A percentile compares a stretch with the other conserved stretches of the same genome.
These are phyloP conservation scores for Lactifluus rugatus DNA, from an alignment of 768 basidiomycete genomes.

Conservation along the genomic window DNA sequence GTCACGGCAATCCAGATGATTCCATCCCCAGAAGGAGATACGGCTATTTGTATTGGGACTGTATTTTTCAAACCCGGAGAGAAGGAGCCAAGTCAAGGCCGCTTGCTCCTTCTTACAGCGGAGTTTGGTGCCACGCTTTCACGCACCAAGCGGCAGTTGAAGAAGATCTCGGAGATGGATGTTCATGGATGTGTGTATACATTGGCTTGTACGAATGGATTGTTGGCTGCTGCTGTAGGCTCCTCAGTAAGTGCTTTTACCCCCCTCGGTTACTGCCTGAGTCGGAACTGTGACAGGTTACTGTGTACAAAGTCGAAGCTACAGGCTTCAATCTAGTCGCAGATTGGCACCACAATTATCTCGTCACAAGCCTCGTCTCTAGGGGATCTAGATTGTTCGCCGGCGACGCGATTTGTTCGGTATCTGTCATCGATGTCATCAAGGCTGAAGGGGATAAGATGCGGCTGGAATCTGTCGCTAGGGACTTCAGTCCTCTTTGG, in stretches of 20 bases:
- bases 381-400: slow-evolving; percentile 47
- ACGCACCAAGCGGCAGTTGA: slow-evolving; percentile 20
- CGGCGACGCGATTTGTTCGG: slow-evolving; percentile 76
- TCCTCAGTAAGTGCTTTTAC: slow-evolving; percentile 45
- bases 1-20: slow-evolving; percentile 41
- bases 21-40: slow-evolving; percentile 23
- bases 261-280: not conserved
- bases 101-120: slow-evolving; percentile 47
- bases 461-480: slow-evolving; percentile 39
- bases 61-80: slow-evolving; percentile 25
- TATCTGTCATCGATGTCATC: slow-evolving; percentile 53
- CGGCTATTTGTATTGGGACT: slow-evolving; percentile 34
- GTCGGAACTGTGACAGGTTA: slow-evolving; percentile 18
- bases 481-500: slow-evolving; percentile 69
- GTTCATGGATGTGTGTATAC: slow-evolving; percentile 65
- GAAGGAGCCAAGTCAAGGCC: slow-evolving; percentile 38
- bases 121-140: slow-evolving; percentile 21
- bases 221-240: slow-evolving; percentile 63
- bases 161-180: slow-evolving; percentile 33
- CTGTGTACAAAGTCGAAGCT: slow-evolving; percentile 34
- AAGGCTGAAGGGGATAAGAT: slow-evolving; percentile 30
- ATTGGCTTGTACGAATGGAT: slow-evolving; percentile 37
- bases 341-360: slow-evolving; percentile 76
- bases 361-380: slow-evolving; percentile 57
- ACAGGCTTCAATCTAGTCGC: slow-evolving; percentile 36